These are phyloP conservation scores for Datisca glomerata DNA, from an alignment of 306 rosid species.

Conservation along the genomic window DNA sequence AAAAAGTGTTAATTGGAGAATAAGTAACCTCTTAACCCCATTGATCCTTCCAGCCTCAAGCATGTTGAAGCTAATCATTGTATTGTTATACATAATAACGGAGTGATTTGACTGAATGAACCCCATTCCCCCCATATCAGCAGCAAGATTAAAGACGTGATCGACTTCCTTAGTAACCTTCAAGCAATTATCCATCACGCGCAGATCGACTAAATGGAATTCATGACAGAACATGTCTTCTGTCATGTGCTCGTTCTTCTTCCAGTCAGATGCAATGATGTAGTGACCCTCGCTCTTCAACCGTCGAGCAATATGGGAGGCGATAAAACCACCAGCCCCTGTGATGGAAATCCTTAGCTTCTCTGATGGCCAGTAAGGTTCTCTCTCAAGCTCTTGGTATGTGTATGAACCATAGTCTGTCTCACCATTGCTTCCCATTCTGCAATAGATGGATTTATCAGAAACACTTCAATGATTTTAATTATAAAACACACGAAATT, in stretches of 20 bases:
- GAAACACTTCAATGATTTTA: no score
- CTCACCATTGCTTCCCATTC: conserved; percentile 71
- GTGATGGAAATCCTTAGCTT: conserved; percentile 85
- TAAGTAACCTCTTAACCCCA: conserved; percentile 71
- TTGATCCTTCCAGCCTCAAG: conserved; percentile 85
- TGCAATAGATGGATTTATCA: conserved; percentile 22
- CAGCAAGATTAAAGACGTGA: conserved; percentile 97
- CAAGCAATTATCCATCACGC: conserved; percentile 98
- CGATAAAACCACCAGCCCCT: conserved; percentile 95
- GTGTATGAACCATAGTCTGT: conserved; percentile 64
- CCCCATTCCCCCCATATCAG: conserved; percentile 99
- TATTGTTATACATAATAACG: conserved; percentile 89
- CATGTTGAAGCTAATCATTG: conserved; percentile 98
- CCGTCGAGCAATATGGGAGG: conserved; percentile 96
- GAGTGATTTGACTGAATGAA: conserved; percentile 98
- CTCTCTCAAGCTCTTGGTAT: conserved; percentile 71
- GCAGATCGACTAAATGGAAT: conserved; percentile 87
- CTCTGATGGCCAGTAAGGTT: conserved; percentile 83
- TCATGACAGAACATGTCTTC: conserved; percentile 97
- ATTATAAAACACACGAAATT: no score
- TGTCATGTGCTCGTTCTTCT: conserved; percentile 94
- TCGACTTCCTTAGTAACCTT: conserved; percentile 67
- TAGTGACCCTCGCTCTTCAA: conserved; percentile 91
- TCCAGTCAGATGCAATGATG: conserved; percentile 96
- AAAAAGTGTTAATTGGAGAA: no score